A percentile compares a stretch with the other conserved stretches of the same genome.
Evolutionary conservation across 345 rosid genomes (phyloP).

Genomic region (Boechera retrofracta): DNA sequence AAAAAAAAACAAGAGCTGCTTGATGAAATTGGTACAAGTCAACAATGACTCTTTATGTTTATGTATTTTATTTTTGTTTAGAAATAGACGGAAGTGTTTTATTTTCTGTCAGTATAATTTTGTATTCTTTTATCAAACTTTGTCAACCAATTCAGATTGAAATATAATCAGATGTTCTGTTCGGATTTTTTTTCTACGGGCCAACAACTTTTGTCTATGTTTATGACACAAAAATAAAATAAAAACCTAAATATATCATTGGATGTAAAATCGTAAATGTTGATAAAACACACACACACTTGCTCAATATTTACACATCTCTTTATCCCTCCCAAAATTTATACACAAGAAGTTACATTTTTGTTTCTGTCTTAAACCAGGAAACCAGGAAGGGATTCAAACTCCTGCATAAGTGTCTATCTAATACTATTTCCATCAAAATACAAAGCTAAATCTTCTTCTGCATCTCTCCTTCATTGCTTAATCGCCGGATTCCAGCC

Average conservation of each 20-base stretch:
- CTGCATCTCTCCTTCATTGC: slow-evolving; percentile 9
- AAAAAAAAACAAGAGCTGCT: too few species aligned
- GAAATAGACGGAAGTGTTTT: too few species aligned
- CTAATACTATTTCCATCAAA: slow-evolving; percentile 38
- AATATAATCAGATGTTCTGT: too few species aligned
- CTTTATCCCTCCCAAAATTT: slow-evolving; percentile 21
- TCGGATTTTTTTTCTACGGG: too few species aligned
- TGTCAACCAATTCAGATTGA: too few species aligned
- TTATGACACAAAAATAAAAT: background rate
- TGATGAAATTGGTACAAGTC: too few species aligned
- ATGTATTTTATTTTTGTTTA: too few species aligned
- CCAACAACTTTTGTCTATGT: too few species aligned
- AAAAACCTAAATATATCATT: slow-evolving; percentile 18
- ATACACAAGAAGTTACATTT: slow-evolving; percentile 36
- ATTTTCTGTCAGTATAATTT: too few species aligned
- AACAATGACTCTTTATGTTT: too few species aligned
- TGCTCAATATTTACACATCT: slow-evolving; percentile 38
- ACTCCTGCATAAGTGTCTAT: slow-evolving; percentile 29
- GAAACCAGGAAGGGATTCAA: slow-evolving; percentile 32
- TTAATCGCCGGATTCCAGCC: slow-evolving; percentile 14
- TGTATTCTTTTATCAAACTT: too few species aligned
- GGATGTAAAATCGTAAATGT: slow-evolving; percentile 33
- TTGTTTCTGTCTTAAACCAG: slow-evolving; percentile 26
- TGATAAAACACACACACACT: slow-evolving; percentile 10
- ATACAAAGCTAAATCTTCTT: slow-evolving; percentile 28